Conservation (phyloP, 768 basidiomycete species). For the Leccinum truebloodii region DNA sequence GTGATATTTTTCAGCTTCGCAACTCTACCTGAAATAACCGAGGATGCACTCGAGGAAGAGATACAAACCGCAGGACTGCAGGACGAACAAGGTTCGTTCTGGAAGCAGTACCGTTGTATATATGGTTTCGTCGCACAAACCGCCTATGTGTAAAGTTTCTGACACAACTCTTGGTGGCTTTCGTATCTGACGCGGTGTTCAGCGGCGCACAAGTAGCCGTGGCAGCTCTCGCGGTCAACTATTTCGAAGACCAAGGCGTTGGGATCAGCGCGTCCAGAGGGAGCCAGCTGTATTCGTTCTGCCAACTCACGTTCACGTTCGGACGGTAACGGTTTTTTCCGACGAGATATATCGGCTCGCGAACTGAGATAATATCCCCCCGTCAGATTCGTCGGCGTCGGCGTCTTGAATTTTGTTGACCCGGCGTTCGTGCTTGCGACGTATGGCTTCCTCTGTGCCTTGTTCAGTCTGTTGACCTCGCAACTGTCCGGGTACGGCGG, state of each 20-base stretch:
- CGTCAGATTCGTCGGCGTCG: slow-evolving; percentile 58
- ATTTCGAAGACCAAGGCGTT: slow-evolving; percentile 61
- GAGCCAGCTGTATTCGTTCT: slow-evolving; percentile 69
- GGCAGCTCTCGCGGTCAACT: slow-evolving; percentile 70
- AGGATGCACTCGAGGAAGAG: slow-evolving; percentile 59
- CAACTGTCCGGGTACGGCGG: slow-evolving; percentile 53
- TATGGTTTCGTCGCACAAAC: slow-evolving; percentile 77
- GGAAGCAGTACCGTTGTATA: slow-evolving; percentile 68
- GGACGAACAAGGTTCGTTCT: slow-evolving; percentile 54
- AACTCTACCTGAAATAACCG: slow-evolving; percentile 65
- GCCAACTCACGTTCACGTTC: slow-evolving; percentile 66
- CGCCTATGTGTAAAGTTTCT: slow-evolving; percentile 51
- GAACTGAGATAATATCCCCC: not conserved
- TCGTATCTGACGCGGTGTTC: slow-evolving; percentile 2
- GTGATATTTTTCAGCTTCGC: slow-evolving; percentile 51
- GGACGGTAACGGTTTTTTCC: slow-evolving; percentile 45
- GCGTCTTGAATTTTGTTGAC: slow-evolving; percentile 61
- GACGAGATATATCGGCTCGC: not conserved
- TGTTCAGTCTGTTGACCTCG: slow-evolving; percentile 53
- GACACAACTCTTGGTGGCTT: not conserved
- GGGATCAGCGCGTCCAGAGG: slow-evolving; percentile 52
- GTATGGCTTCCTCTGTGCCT: slow-evolving; percentile 52
- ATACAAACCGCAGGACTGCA: slow-evolving; percentile 43
- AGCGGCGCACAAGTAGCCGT: slow-evolving; percentile 68
- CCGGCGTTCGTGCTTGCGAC: slow-evolving; percentile 60